Base-by-base conservation (phyloP, 179 eudicot species). In the Camellia oleifera region DNA sequence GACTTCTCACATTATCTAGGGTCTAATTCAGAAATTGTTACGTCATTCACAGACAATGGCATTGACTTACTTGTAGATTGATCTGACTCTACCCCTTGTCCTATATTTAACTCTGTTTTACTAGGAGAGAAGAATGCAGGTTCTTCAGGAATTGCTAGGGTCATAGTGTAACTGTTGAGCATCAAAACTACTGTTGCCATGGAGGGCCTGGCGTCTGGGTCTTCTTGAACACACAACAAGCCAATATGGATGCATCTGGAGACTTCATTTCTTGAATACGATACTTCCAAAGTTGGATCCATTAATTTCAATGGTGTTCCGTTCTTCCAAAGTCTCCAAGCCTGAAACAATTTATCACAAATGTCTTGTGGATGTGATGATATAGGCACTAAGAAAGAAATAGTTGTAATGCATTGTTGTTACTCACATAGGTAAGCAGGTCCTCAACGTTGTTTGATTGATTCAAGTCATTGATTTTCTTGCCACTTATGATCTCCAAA, bases 211-310 rank as follows among this genome's bases (percentile, higher is more conserved):
- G 66, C 45, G 54, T 72, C 80, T 45, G 88, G 85, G 11, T 83
- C 77, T 81, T 90, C 93, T 74, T 90, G 93, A 0, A 88, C 88
- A 58, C 93, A 90, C 67, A 90, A 69, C 53, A 90, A 64, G 14
- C 87, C 91, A 62, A 88, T 88, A 77, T 88, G 88, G 45, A 90
- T 80, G 77, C 87, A 88, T 79, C 84, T 88, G 32, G 77, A 40
- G 9, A 84, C 82, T 86, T 88, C 88, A 10, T 64, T 72, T 69
- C 61, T 69, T 50, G 82, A 82, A 65, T 14, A 67, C 42, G 89
- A 81, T 68, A 72, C 78, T 26, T 57, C 61, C 5, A 87, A 63
- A 69, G 83, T 54, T 32, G 82, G 79, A 73, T 90, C 90, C 7
- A 86, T 74, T 5, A 90, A 77, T 62, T 87, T 87, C 72, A 60